Evolutionary conservation across 2,329 filamentous ascomycete genomes (phyloP).

Genomic region (Raffaelea albimanens): DNA sequence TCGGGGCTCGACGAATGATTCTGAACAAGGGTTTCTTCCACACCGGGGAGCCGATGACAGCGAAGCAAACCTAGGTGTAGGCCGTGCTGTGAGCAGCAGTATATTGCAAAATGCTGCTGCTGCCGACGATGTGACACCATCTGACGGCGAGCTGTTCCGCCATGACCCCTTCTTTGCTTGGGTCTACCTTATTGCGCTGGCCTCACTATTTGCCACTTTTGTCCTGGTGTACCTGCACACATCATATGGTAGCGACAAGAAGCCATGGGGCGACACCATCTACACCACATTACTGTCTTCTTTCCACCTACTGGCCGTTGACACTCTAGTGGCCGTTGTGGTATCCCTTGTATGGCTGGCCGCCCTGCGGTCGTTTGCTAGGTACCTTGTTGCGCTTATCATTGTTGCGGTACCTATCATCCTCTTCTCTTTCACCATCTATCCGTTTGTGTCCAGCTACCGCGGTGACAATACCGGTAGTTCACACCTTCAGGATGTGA

Average conservation of each 20-base stretch:
- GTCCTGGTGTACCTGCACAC: conserved; percentile 88
- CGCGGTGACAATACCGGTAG: conserved; percentile 65
- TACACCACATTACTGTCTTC: conserved; percentile 83
- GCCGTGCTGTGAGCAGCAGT: conserved; percentile 29
- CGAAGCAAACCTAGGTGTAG: conserved; percentile 24
- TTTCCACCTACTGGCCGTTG: conserved; percentile 80
- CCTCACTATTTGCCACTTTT: conserved; percentile 77
- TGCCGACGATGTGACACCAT: conserved; percentile 39
- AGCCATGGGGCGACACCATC: conserved; percentile 81
- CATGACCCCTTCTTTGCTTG: conserved; percentile 91
- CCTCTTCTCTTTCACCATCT: conserved; percentile 80
- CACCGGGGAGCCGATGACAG: conserved; percentile 22
- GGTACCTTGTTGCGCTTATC: conserved; percentile 71
- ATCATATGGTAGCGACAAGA: conserved; percentile 49
- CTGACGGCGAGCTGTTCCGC: conserved; percentile 59
- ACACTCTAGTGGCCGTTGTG: conserved; percentile 81
- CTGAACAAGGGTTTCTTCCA: conserved; percentile 35
- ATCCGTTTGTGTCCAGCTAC: conserved; percentile 84
- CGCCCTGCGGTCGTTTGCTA: conserved; percentile 76
- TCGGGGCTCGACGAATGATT: conserved; percentile 34
- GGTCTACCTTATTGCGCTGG: conserved; percentile 76
- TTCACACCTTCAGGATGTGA: conserved; percentile 68
- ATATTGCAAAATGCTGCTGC: conserved; percentile 7
- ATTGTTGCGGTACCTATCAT: conserved; percentile 78
- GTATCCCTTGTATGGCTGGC: conserved; percentile 89